A percentile compares a stretch with the other conserved stretches of the same genome.
Evolutionary conservation across 169 alveolate genomes (phyloP).

Genomic region (Babesia bigemina): DNA sequence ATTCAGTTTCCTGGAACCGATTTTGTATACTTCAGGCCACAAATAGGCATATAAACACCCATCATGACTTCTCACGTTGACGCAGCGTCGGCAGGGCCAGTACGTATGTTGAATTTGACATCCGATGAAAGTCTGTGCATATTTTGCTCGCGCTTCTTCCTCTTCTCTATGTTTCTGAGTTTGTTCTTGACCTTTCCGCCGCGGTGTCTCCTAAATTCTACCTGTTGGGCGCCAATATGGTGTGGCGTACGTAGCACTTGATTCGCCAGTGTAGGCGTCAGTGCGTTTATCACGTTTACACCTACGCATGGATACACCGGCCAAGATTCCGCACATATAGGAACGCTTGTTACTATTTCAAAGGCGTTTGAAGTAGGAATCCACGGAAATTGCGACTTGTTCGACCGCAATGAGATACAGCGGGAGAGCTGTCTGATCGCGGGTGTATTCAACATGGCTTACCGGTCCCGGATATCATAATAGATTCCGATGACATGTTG

Average conservation of each 20-base stretch:
- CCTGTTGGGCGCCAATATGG: not conserved
- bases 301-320: not conserved
- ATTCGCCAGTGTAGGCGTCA: not conserved
- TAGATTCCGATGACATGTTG: not conserved
- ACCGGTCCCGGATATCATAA: not conserved
- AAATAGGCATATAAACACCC: too few relatives aligned
- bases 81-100: too few relatives aligned
- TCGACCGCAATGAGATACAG: slow-evolving; percentile 17
- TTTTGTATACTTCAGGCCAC: too few relatives aligned
- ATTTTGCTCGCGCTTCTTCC: slow-evolving; percentile 64
- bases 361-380: not conserved
- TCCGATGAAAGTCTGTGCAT: slow-evolving; percentile 14
- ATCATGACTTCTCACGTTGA: too few relatives aligned
- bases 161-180: slow-evolving; percentile 59
- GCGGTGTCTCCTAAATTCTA: slow-evolving; percentile 52
- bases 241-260: not conserved
- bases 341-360: not conserved
- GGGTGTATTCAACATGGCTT: slow-evolving; percentile 12
- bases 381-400: not conserved
- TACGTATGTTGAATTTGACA: slow-evolving; percentile 14
- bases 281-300: not conserved
- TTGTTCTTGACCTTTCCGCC: slow-evolving; percentile 71
- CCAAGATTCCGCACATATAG: not conserved
- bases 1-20: too few relatives aligned
- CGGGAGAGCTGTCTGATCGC: slow-evolving; percentile 2